Percentiles rank a stretch among this genome's conserved stretches.
Conservation (phyloP, 805 yeast genomes). For the Candida palmyrensis region DNA sequence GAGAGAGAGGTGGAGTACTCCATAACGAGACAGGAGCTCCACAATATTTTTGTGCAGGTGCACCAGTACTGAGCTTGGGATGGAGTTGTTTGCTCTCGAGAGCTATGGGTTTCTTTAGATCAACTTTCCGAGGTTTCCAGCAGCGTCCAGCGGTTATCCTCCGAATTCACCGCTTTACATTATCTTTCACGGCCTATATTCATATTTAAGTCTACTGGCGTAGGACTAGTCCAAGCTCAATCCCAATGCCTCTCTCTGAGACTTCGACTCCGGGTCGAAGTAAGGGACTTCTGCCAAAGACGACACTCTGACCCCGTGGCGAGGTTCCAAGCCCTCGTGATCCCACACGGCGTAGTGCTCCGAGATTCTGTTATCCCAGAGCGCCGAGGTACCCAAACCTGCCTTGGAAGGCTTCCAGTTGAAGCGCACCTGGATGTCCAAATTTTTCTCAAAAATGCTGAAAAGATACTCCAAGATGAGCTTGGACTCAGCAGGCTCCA, state of each 20-base stretch:
- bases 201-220: not conserved
- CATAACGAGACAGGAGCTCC: constrained; percentile 52
- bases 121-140: no score
- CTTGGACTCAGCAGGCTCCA: constrained; percentile 46
- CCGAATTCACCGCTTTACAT: not conserved
- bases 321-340: constrained; percentile 37
- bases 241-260: constrained; percentile 51
- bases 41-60: constrained; percentile 37
- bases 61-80: not conserved
- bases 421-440: constrained; percentile 53
- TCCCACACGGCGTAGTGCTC: constrained; percentile 53
- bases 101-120: no score
- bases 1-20: constrained; percentile 50
- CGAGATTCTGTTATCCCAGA: constrained; percentile 58
- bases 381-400: constrained; percentile 46
- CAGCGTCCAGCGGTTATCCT: no score
- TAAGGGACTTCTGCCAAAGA: constrained; percentile 50
- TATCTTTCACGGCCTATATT: not conserved
- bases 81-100: no score
- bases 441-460: constrained; percentile 43
- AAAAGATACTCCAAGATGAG: constrained; percentile 43
- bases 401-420: constrained; percentile 41
- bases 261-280: constrained; percentile 45
- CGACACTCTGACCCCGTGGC: constrained; percentile 49
- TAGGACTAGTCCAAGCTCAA: constrained; percentile 15